Conservation (phyloP, 805 yeast species). For the Saturnispora dispora region DNA sequence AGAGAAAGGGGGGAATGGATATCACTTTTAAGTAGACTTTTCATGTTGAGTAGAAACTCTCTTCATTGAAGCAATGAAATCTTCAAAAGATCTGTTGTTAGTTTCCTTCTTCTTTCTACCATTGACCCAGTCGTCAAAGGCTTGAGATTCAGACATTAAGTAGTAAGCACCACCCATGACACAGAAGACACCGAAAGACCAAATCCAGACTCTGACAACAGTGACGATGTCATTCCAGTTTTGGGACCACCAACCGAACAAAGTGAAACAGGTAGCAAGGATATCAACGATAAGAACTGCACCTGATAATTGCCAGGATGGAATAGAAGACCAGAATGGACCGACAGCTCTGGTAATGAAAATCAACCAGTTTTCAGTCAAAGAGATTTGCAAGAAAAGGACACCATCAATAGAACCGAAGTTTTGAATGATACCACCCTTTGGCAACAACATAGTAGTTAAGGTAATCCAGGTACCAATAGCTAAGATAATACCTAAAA, state of each 20-base stretch:
- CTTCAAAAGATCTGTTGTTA: slow-evolving; percentile 64
- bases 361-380: too few species aligned
- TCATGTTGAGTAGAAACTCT: slow-evolving; percentile 86
- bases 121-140: slow-evolving; percentile 77
- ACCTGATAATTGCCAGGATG: slow-evolving; percentile 95
- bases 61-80: slow-evolving; percentile 75
- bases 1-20: not conserved
- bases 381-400: slow-evolving; percentile 13
- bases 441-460: slow-evolving; percentile 84
- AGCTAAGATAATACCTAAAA: slow-evolving; percentile 59
- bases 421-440: slow-evolving; percentile 93
- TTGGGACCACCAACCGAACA: slow-evolving; percentile 97
- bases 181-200: slow-evolving; percentile 97
- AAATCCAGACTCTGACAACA: slow-evolving; percentile 88
- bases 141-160: slow-evolving; percentile 75
- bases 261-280: slow-evolving; percentile 83
- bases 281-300: slow-evolving; percentile 87
- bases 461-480: slow-evolving; percentile 90
- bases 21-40: slow-evolving; percentile 46
- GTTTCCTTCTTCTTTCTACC: slow-evolving; percentile 60
- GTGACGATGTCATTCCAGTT: slow-evolving; percentile 96
- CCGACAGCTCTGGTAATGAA: slow-evolving; percentile 46
- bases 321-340: slow-evolving; percentile 95
- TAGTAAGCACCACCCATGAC: slow-evolving; percentile 94
- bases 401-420: slow-evolving; percentile 93